Base-by-base conservation (phyloP, 148 eudicot species). In the Polygonum maritimum region DNA sequence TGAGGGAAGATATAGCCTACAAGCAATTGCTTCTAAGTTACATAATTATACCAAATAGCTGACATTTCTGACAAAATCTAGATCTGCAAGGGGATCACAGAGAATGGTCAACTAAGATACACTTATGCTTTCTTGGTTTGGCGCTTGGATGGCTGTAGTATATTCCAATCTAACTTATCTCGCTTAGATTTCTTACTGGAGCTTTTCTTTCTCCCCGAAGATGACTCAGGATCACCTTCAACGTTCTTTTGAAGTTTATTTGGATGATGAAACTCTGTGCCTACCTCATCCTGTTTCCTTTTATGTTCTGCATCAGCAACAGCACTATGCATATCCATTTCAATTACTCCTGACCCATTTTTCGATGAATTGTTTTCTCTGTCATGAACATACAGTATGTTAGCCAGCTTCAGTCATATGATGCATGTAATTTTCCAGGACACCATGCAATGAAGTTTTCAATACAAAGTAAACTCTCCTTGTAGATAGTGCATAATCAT, bases 81-180 rank as follows among this genome's bases (percentile, higher is more conserved):
- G 33, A 63, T 8, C 69, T 26, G 38, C 40, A 63, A 63, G 69
- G 9, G 33, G 21, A 57, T 26, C 40, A 31, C 33, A 4, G 35
- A 22, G 35, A 26, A 54, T 52, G 58, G 19, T 16, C 35, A 22
- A 22, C 65, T 52, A 52, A 55, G 9, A 62, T 4, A 14, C 19
- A 36, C 21, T 38, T 67, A 67, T 10, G 19, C 71, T 36, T 72
- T 72, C 52, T 71, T 85, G 81, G 63, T 81, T 52, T 82, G 79
- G 55, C 79, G 44, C 80, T 87, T 89, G 11, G 88, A 82, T 72
- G 86, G 87, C 69, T 90, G 85, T 22, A 89, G 88, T 55, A 87
- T 85, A 78, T 76, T 89, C 83, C 84, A 89, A 75, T 89, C 89
- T 12, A 89, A 84, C 85, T 85, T 87, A 63, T 81, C 88, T 72